Percentiles rank a stretch among this genome's conserved stretches.
Conservation (phyloP, 1,284 basidiomycete species). For the Sphaerobolus stellatus region DNA sequence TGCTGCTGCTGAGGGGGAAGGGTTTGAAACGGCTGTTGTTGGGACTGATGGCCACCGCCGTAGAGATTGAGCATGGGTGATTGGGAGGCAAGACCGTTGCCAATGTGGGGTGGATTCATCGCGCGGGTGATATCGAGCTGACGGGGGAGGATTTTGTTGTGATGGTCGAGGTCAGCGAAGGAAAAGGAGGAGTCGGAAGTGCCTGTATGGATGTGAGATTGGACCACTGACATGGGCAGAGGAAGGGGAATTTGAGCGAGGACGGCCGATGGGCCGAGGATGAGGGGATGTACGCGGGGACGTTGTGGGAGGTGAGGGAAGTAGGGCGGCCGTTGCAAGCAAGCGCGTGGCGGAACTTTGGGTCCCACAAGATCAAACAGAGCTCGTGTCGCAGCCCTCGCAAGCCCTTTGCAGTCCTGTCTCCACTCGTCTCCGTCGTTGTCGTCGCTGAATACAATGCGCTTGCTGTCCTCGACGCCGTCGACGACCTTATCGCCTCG, state of each 20-base stretch:
- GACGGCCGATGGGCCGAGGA: not conserved
- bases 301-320: not conserved
- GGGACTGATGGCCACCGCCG: constrained; percentile 11
- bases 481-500: no score
- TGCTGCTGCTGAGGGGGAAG: constrained; percentile 26
- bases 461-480: no score
- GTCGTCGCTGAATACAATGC: no score
- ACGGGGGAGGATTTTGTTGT: not conserved
- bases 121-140: not conserved
- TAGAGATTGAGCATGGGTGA: constrained; percentile 7
- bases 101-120: constrained; percentile 7
- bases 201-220: constrained; percentile 5
- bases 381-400: no score
- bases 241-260: not conserved
- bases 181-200: not conserved
- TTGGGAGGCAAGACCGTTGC: not conserved
- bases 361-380: not conserved
- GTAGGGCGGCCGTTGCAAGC: not conserved
- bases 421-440: no score
- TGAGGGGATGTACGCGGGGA: constrained; percentile 4
- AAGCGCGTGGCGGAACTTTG: constrained; percentile 8
- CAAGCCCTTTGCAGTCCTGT: no score
- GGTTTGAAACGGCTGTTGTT: constrained; percentile 20
- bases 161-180: not conserved
- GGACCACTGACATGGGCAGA: constrained; percentile 5